These are phyloP conservation scores for Panellus pusillus DNA, from an alignment of 768 basidiomycete genomes.

Conservation along the genomic window DNA sequence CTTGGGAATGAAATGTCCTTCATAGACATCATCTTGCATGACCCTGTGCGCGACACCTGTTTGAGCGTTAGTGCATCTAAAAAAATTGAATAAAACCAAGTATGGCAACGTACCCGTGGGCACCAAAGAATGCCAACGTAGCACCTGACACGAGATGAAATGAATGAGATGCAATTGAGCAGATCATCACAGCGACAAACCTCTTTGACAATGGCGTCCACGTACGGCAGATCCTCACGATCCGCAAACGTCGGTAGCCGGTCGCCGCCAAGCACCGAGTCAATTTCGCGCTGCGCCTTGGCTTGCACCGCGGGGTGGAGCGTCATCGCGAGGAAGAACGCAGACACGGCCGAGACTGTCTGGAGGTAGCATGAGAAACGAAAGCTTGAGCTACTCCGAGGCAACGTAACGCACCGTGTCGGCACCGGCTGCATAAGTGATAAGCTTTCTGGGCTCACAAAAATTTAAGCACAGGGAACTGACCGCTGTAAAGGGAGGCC, in stretches of 20 bases:
- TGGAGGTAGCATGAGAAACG: conserved; percentile 26
- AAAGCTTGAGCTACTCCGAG: conserved; percentile 8
- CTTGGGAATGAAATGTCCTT: conserved; percentile 63
- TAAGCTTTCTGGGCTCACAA: not conserved
- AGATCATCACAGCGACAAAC: conserved; percentile 25
- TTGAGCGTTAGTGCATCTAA: conserved; percentile 5
- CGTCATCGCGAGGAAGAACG: conserved; percentile 63
- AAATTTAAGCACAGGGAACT: conserved; percentile 13
- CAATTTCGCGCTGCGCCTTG: conserved; percentile 66
- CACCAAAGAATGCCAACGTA: conserved; percentile 49
- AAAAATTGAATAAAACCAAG: not conserved
- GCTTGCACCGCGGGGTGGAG: conserved; percentile 54
- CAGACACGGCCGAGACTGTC: conserved; percentile 63
- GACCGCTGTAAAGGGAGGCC: conserved; percentile 56
- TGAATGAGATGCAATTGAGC: conserved; percentile 5
- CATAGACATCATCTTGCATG: conserved; percentile 60
- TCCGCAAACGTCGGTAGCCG: conserved; percentile 62
- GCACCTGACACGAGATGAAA: conserved; percentile 21
- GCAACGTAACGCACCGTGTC: conserved; percentile 45
- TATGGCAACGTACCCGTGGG: conserved; percentile 37
- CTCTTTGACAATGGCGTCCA: conserved; percentile 62
- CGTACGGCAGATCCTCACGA: conserved; percentile 56
- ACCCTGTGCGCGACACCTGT: conserved; percentile 57
- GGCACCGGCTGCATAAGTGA: conserved; percentile 44
- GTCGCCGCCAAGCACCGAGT: conserved; percentile 56